Conservation (phyloP, 208 protist genomes). For the Sergeia podlipaevii region DNA sequence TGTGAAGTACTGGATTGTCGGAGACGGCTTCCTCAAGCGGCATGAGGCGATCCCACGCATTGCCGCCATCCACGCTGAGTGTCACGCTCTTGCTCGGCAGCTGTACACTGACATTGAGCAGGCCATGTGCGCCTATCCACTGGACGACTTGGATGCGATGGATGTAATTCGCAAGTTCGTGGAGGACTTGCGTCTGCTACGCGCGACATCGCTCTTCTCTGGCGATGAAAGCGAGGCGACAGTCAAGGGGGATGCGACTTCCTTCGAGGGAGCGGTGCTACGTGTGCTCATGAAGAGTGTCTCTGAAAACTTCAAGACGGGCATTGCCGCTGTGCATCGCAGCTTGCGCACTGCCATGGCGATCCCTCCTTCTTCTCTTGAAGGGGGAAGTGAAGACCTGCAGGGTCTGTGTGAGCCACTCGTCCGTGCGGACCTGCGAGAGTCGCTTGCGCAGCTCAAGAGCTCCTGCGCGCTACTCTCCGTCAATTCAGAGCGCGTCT, state of each 20-base stretch:
- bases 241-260: slow-evolving; percentile 11
- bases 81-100: slow-evolving; percentile 37
- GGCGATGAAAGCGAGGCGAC: not conserved
- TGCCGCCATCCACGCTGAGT: slow-evolving; percentile 47
- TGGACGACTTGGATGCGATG: slow-evolving; percentile 81
- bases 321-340: slow-evolving; percentile 45
- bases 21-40: slow-evolving; percentile 67
- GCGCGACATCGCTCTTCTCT: slow-evolving; percentile 62
- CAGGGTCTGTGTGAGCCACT: slow-evolving; percentile 22
- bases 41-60: slow-evolving; percentile 60
- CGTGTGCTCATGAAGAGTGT: slow-evolving; percentile 63
- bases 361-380: too few relatives aligned
- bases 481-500: slow-evolving; percentile 37
- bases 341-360: slow-evolving; percentile 38
- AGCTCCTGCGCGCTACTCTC: slow-evolving; percentile 71
- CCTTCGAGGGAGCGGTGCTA: slow-evolving; percentile 58
- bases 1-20: slow-evolving; percentile 78
- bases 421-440: slow-evolving; percentile 35
- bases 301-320: slow-evolving; percentile 37
- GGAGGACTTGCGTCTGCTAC: slow-evolving; percentile 78
- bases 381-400: too few relatives aligned
- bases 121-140: slow-evolving; percentile 52
- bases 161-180: slow-evolving; percentile 62
- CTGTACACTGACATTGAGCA: slow-evolving; percentile 66
- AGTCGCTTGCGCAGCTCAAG: slow-evolving; percentile 78